Evolutionary conservation across 805 yeast species (phyloP).

Genomic region (Metschnikowia drakensbergensis): DNA sequence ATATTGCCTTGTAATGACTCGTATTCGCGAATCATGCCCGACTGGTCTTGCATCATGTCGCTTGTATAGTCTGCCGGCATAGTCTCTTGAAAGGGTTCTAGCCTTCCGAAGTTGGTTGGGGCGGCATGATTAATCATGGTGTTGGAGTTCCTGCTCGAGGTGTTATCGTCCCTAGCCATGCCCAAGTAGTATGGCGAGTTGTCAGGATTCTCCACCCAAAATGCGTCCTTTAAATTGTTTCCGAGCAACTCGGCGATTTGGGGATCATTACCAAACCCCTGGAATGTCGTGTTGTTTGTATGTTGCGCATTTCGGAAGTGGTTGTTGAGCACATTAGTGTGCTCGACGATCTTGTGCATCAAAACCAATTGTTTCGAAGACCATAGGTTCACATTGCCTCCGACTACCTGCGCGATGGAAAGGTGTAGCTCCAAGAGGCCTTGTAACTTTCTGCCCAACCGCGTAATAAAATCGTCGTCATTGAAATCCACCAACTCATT

Average conservation of each 20-base stretch:
- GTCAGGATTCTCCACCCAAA: conserved; percentile 43
- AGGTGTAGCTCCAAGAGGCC: conserved; percentile 24
- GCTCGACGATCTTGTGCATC: conserved; percentile 28
- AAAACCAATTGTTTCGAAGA: conserved; percentile 31
- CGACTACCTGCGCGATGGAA: conserved; percentile 19
- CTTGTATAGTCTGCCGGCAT: not conserved
- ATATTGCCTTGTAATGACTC: not conserved
- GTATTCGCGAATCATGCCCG: not conserved
- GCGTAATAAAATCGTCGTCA: conserved; percentile 20
- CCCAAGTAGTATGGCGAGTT: conserved; percentile 12
- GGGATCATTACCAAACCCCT: conserved; percentile 12
- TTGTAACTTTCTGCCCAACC: conserved; percentile 23
- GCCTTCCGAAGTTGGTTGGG: not conserved
- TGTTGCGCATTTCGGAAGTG: conserved; percentile 3
- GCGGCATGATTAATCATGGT: not conserved
- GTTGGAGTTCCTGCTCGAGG: not conserved
- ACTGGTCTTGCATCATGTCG: not conserved
- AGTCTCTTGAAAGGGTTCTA: not conserved
- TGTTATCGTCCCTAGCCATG: conserved; percentile 4
- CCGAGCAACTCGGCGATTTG: conserved; percentile 38
- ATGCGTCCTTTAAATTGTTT: conserved; percentile 45
- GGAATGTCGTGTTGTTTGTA: conserved; percentile 5
- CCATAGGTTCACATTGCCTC: conserved; percentile 27
- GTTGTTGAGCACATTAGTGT: conserved; percentile 23
- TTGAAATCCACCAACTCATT: conserved; percentile 27